A percentile compares a stretch with the other conserved stretches of the same genome.
Evolutionary conservation across 2,329 filamentous ascomycete genomes (phyloP).

Genomic region (Fulvia fulva): DNA sequence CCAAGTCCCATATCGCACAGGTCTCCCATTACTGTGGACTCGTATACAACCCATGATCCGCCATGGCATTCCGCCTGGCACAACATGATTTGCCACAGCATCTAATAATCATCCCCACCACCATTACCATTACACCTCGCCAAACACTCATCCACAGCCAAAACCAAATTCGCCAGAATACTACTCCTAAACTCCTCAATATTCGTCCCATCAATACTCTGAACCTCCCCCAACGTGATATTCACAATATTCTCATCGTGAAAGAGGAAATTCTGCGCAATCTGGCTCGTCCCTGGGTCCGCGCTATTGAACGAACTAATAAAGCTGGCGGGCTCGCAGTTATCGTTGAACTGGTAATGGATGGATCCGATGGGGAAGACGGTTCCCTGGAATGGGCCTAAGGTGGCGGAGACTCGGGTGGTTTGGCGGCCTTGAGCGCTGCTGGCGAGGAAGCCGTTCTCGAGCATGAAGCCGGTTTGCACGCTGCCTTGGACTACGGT

Average conservation of each 20-base stretch:
- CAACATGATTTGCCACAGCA: too few species aligned
- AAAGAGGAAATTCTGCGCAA: slow-evolving; percentile 44
- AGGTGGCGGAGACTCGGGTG: slow-evolving; percentile 38
- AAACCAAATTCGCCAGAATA: slow-evolving; percentile 14
- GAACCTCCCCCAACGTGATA: slow-evolving; percentile 11
- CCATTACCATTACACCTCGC: too few species aligned
- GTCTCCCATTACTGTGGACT: too few species aligned
- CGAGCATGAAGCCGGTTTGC: slow-evolving; percentile 45
- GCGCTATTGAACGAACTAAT: slow-evolving; percentile 43
- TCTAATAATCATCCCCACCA: too few species aligned
- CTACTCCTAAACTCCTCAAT: slow-evolving; percentile 15
- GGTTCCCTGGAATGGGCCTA: slow-evolving; percentile 44
- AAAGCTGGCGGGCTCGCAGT: slow-evolving; percentile 42
- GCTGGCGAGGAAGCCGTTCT: slow-evolving; percentile 39
- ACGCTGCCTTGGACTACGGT: slow-evolving; percentile 42
- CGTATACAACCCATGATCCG: too few species aligned
- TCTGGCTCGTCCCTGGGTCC: slow-evolving; percentile 41
- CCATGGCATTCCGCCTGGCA: too few species aligned
- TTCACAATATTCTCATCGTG: slow-evolving; percentile 13
- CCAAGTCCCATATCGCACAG: too few species aligned
- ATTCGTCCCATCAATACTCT: slow-evolving; percentile 14
- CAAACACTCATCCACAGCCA: slow-evolving; percentile 15
- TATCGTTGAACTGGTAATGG: slow-evolving; percentile 49
- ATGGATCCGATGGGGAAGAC: slow-evolving; percentile 43
- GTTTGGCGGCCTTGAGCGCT: slow-evolving; percentile 8